phyloP scores from a whole-genome alignment of 768 basidiomycete genomes.

The Leccinum longicurvipes region DNA sequence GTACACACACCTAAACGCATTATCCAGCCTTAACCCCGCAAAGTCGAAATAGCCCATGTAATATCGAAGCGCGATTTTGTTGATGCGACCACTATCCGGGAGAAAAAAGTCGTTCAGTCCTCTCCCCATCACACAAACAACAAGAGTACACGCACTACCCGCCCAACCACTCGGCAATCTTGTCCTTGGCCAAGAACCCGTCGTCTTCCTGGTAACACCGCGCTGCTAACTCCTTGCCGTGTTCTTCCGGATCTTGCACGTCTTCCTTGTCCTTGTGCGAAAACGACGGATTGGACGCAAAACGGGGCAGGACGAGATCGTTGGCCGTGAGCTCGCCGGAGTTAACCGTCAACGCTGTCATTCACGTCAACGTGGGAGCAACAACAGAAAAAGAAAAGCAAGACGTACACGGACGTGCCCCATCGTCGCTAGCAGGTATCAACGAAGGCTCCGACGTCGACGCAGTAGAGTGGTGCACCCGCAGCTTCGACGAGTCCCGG shows the following conservation, averaged over 20 bases:
- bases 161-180: conserved; percentile 96
- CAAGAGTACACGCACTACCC: conserved; percentile 64
- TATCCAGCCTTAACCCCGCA: conserved; percentile 71
- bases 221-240: conserved; percentile 69
- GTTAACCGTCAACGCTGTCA: conserved; percentile 23
- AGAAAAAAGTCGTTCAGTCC: conserved; percentile 1
- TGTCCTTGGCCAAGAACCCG: conserved; percentile 72
- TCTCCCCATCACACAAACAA: background rate
- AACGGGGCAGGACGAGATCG: conserved; percentile 45
- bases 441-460: conserved; percentile 85
- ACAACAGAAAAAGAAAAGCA: conserved; percentile 14
- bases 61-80: conserved; percentile 67
- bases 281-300: conserved; percentile 38
- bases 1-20: conserved; percentile 74
- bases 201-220: conserved; percentile 88
- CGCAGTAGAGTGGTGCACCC: conserved; percentile 66
- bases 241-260: conserved; percentile 51
- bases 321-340: conserved; percentile 57
- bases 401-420: conserved; percentile 43
- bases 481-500: conserved; percentile 44
- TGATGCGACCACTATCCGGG: conserved; percentile 61
- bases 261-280: conserved; percentile 56
- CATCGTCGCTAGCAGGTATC: conserved; percentile 50
- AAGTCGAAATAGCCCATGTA: conserved; percentile 94
- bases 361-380: conserved; percentile 13